Conservation (phyloP, 345 rosid genomes). For the Gossypium stocksii region DNA sequence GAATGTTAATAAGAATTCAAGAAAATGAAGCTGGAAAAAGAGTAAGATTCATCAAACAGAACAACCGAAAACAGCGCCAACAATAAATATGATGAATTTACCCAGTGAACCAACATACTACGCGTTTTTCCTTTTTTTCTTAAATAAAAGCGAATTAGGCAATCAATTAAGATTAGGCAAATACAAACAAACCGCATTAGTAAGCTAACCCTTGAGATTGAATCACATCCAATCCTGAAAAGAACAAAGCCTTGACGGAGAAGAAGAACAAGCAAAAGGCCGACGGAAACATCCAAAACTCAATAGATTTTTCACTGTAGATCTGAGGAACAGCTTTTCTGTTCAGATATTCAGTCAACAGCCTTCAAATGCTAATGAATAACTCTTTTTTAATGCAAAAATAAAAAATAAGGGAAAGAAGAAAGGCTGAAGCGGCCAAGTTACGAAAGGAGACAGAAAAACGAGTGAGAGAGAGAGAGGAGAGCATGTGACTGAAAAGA, state of each 20-base stretch:
- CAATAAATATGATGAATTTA: background rate
- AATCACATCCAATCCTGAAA: slow-evolving; percentile 1
- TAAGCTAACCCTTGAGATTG: background rate
- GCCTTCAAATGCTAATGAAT: slow-evolving; percentile 33
- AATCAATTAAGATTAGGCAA: background rate
- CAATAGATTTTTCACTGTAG: slow-evolving; percentile 32
- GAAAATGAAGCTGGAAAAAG: background rate
- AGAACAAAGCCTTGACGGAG: background rate
- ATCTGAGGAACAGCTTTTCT: slow-evolving; percentile 40
- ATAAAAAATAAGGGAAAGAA: slow-evolving; percentile 16
- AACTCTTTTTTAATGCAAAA: background rate
- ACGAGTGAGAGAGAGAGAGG: slow-evolving; percentile 18
- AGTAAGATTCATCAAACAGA: background rate
- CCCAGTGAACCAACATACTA: background rate
- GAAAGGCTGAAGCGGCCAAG: slow-evolving; percentile 14
- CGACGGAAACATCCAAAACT: slow-evolving; percentile 6
- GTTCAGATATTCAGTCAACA: slow-evolving; percentile 34
- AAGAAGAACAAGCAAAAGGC: background rate
- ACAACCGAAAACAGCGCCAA: background rate
- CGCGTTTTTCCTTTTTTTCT: background rate
- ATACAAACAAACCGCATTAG: background rate
- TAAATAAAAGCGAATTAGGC: background rate
- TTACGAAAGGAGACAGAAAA: background rate
- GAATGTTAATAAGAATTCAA: slow-evolving; percentile 1
- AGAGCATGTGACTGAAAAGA: slow-evolving; percentile 47